Conservation (phyloP, 2,329 filamentous ascomycete species). For the Calonectria leucothoes region DNA sequence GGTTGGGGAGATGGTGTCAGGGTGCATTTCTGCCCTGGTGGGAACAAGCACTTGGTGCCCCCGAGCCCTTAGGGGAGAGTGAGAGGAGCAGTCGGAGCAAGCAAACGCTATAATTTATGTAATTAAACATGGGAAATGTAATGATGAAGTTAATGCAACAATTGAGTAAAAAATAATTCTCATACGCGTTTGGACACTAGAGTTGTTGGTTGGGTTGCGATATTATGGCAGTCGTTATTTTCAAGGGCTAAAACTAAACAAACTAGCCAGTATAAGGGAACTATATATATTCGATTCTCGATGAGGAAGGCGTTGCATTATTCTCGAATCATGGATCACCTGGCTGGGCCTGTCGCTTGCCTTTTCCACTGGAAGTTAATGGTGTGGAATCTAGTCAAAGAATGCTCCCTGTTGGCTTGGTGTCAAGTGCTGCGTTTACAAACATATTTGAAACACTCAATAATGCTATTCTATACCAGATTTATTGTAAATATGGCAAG, state of each 20-base stretch:
- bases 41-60: not conserved
- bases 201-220: not conserved
- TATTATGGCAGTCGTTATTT: not conserved
- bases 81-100: not conserved
- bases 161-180: not conserved
- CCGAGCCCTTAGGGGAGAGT: not conserved
- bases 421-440: not conserved
- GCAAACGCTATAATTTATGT: not conserved
- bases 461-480: not conserved
- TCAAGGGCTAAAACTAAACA: not conserved
- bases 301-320: not conserved
- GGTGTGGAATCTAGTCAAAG: not conserved
- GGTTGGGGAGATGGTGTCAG: not conserved
- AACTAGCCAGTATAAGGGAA: not conserved
- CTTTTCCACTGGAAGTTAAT: too few relatives aligned
- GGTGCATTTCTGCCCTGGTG: not conserved
- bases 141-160: not conserved
- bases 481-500: not conserved
- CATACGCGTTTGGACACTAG: not conserved
- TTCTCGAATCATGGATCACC: too few relatives aligned
- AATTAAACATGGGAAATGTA: not conserved
- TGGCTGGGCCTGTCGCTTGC: too few relatives aligned
- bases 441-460: not conserved
- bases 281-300: not conserved
- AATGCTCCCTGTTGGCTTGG: not conserved